phyloP scores from a whole-genome alignment of 805 yeast genomes.

The Candida quercuum region DNA sequence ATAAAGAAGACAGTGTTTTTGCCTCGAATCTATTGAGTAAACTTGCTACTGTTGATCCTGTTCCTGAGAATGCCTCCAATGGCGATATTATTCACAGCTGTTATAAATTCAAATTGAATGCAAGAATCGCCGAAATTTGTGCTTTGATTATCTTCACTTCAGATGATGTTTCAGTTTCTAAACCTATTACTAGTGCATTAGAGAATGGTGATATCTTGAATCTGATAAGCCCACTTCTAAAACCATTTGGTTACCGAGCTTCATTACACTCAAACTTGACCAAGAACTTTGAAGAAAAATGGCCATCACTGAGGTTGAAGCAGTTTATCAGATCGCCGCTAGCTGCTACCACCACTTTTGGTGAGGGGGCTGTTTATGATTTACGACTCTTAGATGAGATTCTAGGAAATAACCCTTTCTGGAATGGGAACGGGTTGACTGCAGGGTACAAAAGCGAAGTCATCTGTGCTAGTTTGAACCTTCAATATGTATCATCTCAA shows the following conservation, averaged over 20 bases:
- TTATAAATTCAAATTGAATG: slow-evolving; percentile 50
- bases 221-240: slow-evolving; percentile 31
- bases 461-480: slow-evolving; percentile 51
- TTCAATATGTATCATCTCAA: slow-evolving; percentile 63
- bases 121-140: slow-evolving; percentile 70
- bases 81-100: slow-evolving; percentile 34
- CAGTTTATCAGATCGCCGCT: slow-evolving; percentile 48
- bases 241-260: slow-evolving; percentile 41
- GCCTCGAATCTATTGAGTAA: slow-evolving; percentile 30
- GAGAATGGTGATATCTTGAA: slow-evolving; percentile 30
- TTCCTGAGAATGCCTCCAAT: slow-evolving; percentile 5
- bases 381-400: slow-evolving; percentile 57
- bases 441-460: slow-evolving; percentile 43
- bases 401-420: slow-evolving; percentile 37
- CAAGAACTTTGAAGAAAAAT: slow-evolving; percentile 39
- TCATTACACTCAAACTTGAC: slow-evolving; percentile 41
- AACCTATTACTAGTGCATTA: slow-evolving; percentile 38
- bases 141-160: slow-evolving; percentile 67
- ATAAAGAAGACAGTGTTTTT: slow-evolving; percentile 39
- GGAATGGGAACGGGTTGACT: slow-evolving; percentile 30
- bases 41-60: slow-evolving; percentile 13
- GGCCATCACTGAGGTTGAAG: slow-evolving; percentile 40
- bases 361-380: slow-evolving; percentile 51
- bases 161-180: slow-evolving; percentile 34
- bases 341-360: slow-evolving; percentile 43